Evolutionary conservation across 208 protist genomes (phyloP).

Genomic region (Naegleria fowleri): DNA sequence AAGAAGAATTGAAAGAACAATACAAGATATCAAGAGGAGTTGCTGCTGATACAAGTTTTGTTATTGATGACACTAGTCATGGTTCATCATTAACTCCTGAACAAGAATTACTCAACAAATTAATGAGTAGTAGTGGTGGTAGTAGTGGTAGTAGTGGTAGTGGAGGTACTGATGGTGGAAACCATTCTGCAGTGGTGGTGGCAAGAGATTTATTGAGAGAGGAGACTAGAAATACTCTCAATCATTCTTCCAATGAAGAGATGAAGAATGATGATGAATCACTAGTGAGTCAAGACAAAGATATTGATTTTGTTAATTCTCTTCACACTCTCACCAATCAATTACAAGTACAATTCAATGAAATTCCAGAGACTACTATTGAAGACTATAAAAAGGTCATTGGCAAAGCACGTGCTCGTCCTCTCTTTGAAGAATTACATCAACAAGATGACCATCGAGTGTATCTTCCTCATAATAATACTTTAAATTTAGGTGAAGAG

Average conservation of each 20-base stretch:
- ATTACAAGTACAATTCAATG: background rate
- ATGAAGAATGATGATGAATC: background rate
- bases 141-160: too few relatives aligned
- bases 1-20: background rate
- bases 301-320: background rate
- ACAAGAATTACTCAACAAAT: background rate
- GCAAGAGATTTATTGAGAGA: background rate
- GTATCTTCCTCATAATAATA: background rate
- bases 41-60: background rate
- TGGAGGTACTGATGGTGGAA: too few relatives aligned
- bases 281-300: background rate
- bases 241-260: too few relatives aligned
- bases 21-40: background rate
- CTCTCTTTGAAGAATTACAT: background rate
- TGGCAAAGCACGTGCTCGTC: background rate
- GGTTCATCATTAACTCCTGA: background rate
- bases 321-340: background rate
- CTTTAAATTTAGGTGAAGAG: background rate
- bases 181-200: background rate
- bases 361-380: background rate
- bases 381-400: background rate
- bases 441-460: background rate
- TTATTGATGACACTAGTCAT: too few relatives aligned
- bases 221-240: too few relatives aligned
- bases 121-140: too few relatives aligned